Evolutionary conservation across 768 basidiomycete genomes (phyloP), one percentile per base, ranked within the genome.

Genomic region (Rhodotorula toruloides): DNA sequence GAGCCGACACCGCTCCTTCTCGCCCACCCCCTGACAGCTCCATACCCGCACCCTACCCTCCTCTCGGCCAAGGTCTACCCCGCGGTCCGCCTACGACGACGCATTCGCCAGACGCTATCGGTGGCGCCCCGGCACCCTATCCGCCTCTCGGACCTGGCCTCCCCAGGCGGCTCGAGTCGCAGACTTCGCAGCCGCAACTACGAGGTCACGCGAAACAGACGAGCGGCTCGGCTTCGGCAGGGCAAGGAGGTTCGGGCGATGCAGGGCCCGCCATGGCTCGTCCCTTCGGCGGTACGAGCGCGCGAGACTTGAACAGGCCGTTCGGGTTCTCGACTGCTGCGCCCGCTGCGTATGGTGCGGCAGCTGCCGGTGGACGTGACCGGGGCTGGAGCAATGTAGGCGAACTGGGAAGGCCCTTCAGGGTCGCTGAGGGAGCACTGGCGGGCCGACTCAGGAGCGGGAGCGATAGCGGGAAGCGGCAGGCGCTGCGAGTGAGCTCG

Each of bases 1-100:
- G 68, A 27, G 68, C 68, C 27, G 68, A 70, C 48, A 70, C 68
- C 0, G 68, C 68, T 1, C 68, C 68, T 13, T 58, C 49, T 11
- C 44, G n/a, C 19, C 47, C 49, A 16, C 25, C 17, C 22, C 22
- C 22, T 56, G 5, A 25, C 19, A 21, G 32, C 29, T 32, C 32
- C 50, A 34, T 36, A 27, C 47, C n/a, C 50, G 50, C 50, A 16
- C 36, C 52, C 4, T 64, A 58, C 43, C 63, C 63, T 10, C 56
- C 56, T 1, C 63, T 64, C 43, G 63, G 55, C 4, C 17, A 31
- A 17, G 61, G 56, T 4, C 27, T 60, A 17, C 62, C 62, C 14
- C 34, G 36, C 36, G 7, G 34, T 3, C 13, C 42, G 40, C 16
- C 47, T 16, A 13, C 44, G 42, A 10, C 44, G 34, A 42, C 25